Percentiles rank a stretch among this genome's conserved stretches.
Conservation (phyloP, 1,284 basidiomycete genomes). For the Ceratobasidium sp. region DNA sequence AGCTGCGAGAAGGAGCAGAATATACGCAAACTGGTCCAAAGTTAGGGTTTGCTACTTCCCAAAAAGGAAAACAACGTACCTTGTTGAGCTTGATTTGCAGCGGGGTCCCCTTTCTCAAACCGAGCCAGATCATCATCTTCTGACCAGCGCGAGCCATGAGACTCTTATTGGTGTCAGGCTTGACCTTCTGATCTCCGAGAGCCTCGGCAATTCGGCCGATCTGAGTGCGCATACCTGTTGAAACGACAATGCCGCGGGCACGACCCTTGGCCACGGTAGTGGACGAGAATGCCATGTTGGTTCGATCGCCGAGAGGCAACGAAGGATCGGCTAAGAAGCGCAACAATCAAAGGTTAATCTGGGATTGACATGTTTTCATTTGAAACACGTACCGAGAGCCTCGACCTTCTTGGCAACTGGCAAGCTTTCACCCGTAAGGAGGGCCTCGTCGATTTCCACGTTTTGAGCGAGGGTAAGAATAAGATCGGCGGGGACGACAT, state of each 20-base stretch:
- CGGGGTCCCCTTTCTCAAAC: constrained; percentile 54
- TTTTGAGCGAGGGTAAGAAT: constrained; percentile 46
- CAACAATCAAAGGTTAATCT: constrained; percentile 7
- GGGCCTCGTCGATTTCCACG: constrained; percentile 40
- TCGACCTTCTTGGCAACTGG: constrained; percentile 41
- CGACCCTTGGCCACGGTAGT: constrained; percentile 71
- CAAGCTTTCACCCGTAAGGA: constrained; percentile 39
- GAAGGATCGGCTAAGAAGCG: constrained; percentile 20
- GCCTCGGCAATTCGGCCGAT: constrained; percentile 65
- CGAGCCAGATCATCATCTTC: constrained; percentile 37
- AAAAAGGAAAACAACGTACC: constrained; percentile 41
- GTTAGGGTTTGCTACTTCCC: constrained; percentile 46
- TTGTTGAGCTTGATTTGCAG: constrained; percentile 63
- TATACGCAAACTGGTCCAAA: constrained; percentile 55
- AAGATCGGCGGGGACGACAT: constrained; percentile 67
- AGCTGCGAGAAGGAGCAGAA: constrained; percentile 13
- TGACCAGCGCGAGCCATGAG: constrained; percentile 3
- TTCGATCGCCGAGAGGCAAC: constrained; percentile 58
- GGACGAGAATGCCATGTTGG: constrained; percentile 65
- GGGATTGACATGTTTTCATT: constrained; percentile 51
- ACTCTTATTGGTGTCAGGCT: not conserved
- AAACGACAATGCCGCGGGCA: constrained; percentile 62
- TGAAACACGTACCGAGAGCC: constrained; percentile 52
- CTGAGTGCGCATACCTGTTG: constrained; percentile 71
- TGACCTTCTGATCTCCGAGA: constrained; percentile 48